Conservation (phyloP, 176 grass and related monocot species). For the Areca catechu region DNA sequence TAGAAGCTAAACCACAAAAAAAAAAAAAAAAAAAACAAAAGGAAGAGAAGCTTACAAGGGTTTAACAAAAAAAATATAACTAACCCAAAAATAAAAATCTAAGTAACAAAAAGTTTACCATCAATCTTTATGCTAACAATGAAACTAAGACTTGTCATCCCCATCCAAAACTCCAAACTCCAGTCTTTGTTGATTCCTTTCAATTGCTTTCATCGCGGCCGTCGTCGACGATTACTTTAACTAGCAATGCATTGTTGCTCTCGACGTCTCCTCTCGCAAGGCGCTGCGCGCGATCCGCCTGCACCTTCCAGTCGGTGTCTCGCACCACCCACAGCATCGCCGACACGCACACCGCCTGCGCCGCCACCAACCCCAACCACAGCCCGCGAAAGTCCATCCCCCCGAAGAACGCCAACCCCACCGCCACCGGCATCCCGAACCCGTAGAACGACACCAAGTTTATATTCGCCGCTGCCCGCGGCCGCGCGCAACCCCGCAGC, state of each 20-base stretch:
- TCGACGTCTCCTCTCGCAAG: slow-evolving; percentile 17
- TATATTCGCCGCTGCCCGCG: slow-evolving; percentile 43
- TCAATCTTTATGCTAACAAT: too few relatives aligned
- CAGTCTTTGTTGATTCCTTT: not conserved
- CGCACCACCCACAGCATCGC: slow-evolving; percentile 50
- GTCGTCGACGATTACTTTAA: not conserved
- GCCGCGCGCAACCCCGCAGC: slow-evolving; percentile 65
- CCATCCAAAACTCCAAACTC: too few relatives aligned
- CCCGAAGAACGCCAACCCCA: slow-evolving; percentile 49
- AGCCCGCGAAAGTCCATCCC: slow-evolving; percentile 62
- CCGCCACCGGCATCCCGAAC: slow-evolving; percentile 70
- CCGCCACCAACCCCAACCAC: slow-evolving; percentile 69
- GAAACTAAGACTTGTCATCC: too few relatives aligned
- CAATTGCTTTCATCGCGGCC: slow-evolving; percentile 12
- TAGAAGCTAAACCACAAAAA: too few relatives aligned
- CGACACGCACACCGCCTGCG: slow-evolving; percentile 61
- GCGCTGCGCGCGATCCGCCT: slow-evolving; percentile 34
- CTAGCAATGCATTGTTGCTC: not conserved
- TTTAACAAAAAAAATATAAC: too few relatives aligned
- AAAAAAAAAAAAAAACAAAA: too few relatives aligned
- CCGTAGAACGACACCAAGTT: slow-evolving; percentile 61
- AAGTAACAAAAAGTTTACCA: too few relatives aligned
- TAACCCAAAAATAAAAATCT: too few relatives aligned
- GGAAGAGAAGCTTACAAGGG: too few relatives aligned
- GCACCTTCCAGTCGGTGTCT: slow-evolving; percentile 46